A percentile compares a stretch with the other conserved stretches of the same genome.
Evolutionary conservation across 345 rosid genomes (phyloP).

Genomic region (Gossypium rotundifolium): DNA sequence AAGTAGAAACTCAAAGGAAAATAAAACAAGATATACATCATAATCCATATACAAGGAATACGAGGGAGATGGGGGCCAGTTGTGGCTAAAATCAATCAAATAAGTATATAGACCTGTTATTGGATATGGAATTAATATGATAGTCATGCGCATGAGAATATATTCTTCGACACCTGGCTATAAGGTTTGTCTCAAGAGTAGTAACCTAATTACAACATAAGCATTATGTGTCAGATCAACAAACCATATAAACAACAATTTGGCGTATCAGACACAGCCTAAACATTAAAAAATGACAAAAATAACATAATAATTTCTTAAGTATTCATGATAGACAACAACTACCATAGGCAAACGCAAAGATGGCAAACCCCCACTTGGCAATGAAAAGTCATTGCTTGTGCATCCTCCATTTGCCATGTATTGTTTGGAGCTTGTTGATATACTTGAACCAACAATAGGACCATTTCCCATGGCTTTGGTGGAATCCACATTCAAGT

Average conservation of each 20-base stretch:
- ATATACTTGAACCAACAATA: conserved; percentile 62
- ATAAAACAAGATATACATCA: not conserved
- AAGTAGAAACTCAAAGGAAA: not conserved
- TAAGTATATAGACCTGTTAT: conserved; percentile 53
- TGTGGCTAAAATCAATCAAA: not conserved
- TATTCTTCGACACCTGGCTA: conserved; percentile 89
- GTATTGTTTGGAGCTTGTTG: conserved; percentile 33
- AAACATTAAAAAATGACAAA: not conserved
- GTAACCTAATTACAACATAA: conserved; percentile 48
- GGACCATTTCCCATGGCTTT: conserved; percentile 65
- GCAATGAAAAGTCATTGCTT: conserved; percentile 60
- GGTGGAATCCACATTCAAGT: conserved; percentile 64
- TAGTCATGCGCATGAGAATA: conserved; percentile 99
- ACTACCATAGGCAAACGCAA: conserved; percentile 92
- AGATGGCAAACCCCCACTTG: conserved; percentile 70
- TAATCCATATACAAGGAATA: not conserved
- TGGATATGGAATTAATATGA: conserved; percentile 95
- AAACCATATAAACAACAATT: not conserved
- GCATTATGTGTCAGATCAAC: not conserved
- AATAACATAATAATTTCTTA: not conserved
- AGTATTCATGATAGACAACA: conserved; percentile 22
- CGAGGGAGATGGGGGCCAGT: not conserved
- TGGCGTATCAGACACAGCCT: not conserved
- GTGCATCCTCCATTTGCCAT: conserved; percentile 60
- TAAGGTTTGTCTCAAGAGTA: conserved; percentile 65